phyloP scores from a whole-genome alignment of 202 grass and related monocot genomes.

The Musa balbisiana region DNA sequence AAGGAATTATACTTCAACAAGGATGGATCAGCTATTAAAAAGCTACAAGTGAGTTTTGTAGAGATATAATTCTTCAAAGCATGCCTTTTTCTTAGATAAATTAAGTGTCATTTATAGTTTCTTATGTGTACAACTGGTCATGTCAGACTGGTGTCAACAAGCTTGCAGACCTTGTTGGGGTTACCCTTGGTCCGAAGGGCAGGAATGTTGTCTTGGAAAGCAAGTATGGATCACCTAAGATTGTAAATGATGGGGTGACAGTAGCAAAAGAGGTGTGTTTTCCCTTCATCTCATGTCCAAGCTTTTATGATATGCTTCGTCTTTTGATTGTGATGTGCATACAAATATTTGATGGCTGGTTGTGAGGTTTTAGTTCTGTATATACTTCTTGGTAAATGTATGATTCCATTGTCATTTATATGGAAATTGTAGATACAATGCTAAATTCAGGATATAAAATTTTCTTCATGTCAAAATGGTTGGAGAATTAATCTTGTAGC shows the following conservation, averaged over 20 bases:
- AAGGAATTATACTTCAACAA: conserved; percentile 99
- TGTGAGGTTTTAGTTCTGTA: too few relatives aligned
- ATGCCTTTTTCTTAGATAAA: conserved; percentile 6
- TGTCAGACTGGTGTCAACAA: conserved; percentile 87
- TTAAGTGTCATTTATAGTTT: neutral
- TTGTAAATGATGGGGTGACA: conserved; percentile 98
- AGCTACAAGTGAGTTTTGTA: conserved; percentile 58
- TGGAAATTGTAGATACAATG: too few relatives aligned
- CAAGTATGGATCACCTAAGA: conserved; percentile 98
- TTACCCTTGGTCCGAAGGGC: conserved; percentile 92
- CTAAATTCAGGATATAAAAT: too few relatives aligned
- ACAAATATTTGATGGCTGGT: too few relatives aligned
- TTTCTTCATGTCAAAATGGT: too few relatives aligned
- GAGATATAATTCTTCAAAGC: neutral
- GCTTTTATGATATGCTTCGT: too few relatives aligned
- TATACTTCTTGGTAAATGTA: too few relatives aligned
- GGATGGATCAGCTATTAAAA: conserved; percentile 88
- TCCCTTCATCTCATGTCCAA: too few relatives aligned
- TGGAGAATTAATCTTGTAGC: too few relatives aligned
- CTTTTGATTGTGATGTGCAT: too few relatives aligned
- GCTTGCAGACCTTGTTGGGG: conserved; percentile 89
- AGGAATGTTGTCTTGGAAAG: conserved; percentile 99
- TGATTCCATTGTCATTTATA: too few relatives aligned
- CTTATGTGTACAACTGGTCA: neutral
- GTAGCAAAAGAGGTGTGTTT: conserved; percentile 77